A percentile compares a stretch with the other conserved stretches of the same genome.
Conservation (phyloP, 495 filamentous ascomycete species). For the Penicillium atrosanguineum region DNA sequence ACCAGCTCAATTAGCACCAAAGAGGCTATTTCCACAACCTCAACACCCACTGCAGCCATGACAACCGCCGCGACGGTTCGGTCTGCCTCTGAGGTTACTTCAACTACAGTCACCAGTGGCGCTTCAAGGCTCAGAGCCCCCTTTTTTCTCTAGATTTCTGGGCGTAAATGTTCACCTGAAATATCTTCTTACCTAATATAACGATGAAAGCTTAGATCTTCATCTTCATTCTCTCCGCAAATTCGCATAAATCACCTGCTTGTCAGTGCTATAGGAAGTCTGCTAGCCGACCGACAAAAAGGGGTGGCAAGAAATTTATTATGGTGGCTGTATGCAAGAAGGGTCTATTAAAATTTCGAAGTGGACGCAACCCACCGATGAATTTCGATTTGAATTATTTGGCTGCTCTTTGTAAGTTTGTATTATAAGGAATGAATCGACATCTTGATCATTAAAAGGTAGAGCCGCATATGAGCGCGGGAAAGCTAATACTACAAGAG, state of each 20-base stretch:
- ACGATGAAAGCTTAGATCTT: neutral
- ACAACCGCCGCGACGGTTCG: neutral
- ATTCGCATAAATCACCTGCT: neutral
- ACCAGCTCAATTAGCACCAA: conserved; percentile 9
- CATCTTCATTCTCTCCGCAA: neutral
- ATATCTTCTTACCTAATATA: neutral
- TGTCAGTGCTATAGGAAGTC: too few relatives aligned
- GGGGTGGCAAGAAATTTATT: neutral
- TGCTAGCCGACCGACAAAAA: neutral
- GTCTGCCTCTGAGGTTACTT: conserved; percentile 10
- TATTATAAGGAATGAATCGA: too few relatives aligned
- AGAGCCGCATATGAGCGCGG: too few relatives aligned
- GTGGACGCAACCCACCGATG: too few relatives aligned
- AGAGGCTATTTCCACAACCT: conserved; percentile 8
- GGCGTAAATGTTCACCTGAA: neutral
- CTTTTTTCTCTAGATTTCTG: conserved; percentile 1
- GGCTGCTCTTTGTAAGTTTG: too few relatives aligned
- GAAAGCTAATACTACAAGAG: too few relatives aligned
- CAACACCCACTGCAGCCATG: conserved; percentile 6
- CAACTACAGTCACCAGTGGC: conserved; percentile 19
- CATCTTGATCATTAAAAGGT: too few relatives aligned
- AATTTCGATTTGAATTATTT: too few relatives aligned
- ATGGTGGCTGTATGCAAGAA: too few relatives aligned
- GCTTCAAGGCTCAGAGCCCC: conserved; percentile 17
- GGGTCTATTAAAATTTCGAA: too few relatives aligned